These are phyloP conservation scores for Hypoxylon cercidicola DNA, from an alignment of 495 filamentous ascomycete species.

Conservation along the genomic window DNA sequence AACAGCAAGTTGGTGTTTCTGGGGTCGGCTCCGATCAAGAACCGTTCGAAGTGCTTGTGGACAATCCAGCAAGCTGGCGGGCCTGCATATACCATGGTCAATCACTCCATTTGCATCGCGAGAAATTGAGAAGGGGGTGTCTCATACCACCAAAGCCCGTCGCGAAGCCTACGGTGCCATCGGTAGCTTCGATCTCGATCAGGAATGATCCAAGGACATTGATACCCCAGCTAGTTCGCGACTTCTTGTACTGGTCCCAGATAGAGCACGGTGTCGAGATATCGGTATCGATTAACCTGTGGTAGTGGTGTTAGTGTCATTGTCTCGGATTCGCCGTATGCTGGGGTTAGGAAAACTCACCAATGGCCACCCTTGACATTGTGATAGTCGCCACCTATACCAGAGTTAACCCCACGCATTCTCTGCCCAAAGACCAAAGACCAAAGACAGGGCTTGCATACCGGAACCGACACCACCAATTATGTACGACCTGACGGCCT, in stretches of 20 bases:
- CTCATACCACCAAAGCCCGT: conserved; percentile 86
- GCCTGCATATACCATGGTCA: conserved; percentile 45
- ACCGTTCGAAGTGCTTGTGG: conserved; percentile 89
- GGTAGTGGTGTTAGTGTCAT: conserved; percentile 10
- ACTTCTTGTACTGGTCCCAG: conserved; percentile 87
- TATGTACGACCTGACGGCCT: conserved; percentile 81
- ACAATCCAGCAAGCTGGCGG: conserved; percentile 94
- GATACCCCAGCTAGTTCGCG: conserved; percentile 93
- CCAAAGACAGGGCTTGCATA: conserved; percentile 28
- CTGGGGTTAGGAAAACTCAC: conserved; percentile 47
- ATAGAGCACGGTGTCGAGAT: conserved; percentile 92
- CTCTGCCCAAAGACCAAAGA: conserved; percentile 8
- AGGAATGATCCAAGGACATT: conserved; percentile 94
- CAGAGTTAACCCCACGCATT: conserved; percentile 16
- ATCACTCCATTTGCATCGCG: background rate
- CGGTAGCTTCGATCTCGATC: conserved; percentile 87
- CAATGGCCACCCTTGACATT: conserved; percentile 94
- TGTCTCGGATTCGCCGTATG: background rate
- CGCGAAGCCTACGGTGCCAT: conserved; percentile 91
- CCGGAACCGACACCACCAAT: conserved; percentile 87
- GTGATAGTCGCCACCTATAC: conserved; percentile 83
- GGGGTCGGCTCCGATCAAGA: conserved; percentile 88
- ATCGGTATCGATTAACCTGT: conserved; percentile 83
- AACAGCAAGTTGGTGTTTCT: conserved; percentile 88
- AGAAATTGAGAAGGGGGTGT: background rate